phyloP scores from a whole-genome alignment of 2,329 filamentous ascomycete species.

The Colletotrichum theobromicola region DNA sequence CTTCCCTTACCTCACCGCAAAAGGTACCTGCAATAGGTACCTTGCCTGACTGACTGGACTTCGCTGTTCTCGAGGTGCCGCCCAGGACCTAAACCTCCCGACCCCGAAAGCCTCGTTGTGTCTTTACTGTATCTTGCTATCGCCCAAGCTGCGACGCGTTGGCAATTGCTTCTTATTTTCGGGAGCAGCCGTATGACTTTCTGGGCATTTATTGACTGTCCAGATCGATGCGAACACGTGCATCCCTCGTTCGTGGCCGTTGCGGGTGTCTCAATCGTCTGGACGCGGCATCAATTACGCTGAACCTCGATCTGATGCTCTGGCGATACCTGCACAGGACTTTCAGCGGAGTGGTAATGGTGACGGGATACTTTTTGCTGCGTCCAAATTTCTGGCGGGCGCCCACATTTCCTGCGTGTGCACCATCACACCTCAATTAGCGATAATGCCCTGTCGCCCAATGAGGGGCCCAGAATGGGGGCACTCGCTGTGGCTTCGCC shows the following conservation, averaged over 20 bases:
- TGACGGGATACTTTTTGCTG: slow-evolving; percentile 4
- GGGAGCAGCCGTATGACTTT: not conserved
- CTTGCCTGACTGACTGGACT: not conserved
- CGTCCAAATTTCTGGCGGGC: not conserved
- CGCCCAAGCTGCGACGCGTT: not conserved
- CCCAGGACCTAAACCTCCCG: not conserved
- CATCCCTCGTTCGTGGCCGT: slow-evolving; percentile 2
- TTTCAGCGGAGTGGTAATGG: slow-evolving; percentile 31
- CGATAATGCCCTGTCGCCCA: slow-evolving; percentile 6
- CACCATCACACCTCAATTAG: slow-evolving; percentile 4
- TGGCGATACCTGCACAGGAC: slow-evolving; percentile 16
- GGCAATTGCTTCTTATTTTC: not conserved
- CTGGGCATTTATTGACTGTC: not conserved
- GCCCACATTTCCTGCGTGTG: slow-evolving; percentile 11
- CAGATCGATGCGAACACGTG: not conserved
- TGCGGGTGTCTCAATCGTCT: not conserved
- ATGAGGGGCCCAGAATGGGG: slow-evolving; percentile 10
- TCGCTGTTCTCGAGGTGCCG: not conserved
- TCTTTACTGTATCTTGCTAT: slow-evolving; percentile 9
- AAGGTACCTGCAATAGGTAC: not conserved
- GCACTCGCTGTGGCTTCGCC: not conserved
- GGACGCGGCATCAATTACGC: not conserved
- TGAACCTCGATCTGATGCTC: slow-evolving; percentile 10
- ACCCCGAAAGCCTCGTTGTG: not conserved
- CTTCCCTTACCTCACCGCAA: slow-evolving; percentile 1